Percentiles rank a stretch among this genome's conserved stretches.
These are phyloP conservation scores for Schwanniomyces vanrijiae DNA, from an alignment of 805 yeast genomes.

Conservation along the genomic window DNA sequence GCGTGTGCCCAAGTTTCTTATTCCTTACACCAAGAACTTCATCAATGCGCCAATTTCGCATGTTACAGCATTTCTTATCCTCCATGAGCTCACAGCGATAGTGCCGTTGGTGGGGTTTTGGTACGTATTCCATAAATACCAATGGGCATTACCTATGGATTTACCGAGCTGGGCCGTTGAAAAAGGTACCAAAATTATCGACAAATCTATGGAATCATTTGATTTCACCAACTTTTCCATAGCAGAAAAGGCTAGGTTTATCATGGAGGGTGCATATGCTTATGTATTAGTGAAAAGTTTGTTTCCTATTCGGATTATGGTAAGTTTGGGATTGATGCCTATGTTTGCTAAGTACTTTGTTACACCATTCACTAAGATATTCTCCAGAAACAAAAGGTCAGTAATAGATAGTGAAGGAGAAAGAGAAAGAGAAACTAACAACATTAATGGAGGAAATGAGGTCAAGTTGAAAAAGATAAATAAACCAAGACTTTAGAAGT, in stretches of 20 bases:
- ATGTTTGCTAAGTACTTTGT: slow-evolving; percentile 53
- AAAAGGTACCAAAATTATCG: slow-evolving; percentile 59
- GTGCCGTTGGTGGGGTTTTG: slow-evolving; percentile 68
- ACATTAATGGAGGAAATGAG: not conserved
- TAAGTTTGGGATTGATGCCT: slow-evolving; percentile 56
- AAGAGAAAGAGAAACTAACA: not conserved
- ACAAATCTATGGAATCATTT: slow-evolving; percentile 45
- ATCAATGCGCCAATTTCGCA: slow-evolving; percentile 59
- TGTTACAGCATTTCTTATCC: slow-evolving; percentile 60
- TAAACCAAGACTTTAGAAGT: slow-evolving; percentile 34
- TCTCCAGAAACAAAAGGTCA: slow-evolving; percentile 11
- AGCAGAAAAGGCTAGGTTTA: slow-evolving; percentile 51
- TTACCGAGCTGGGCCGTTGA: slow-evolving; percentile 61
- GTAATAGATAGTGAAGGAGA: too few relatives aligned
- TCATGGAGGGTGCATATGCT: slow-evolving; percentile 75
- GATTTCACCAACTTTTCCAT: slow-evolving; percentile 35
- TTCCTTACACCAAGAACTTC: slow-evolving; percentile 50
- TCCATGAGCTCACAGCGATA: slow-evolving; percentile 77
- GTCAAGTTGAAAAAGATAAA: slow-evolving; percentile 23
- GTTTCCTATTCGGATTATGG: slow-evolving; percentile 52
- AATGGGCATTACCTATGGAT: slow-evolving; percentile 52
- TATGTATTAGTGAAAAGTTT: slow-evolving; percentile 65
- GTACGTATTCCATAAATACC: slow-evolving; percentile 59
- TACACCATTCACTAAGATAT: slow-evolving; percentile 41
- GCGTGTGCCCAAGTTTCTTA: slow-evolving; percentile 50